Percentiles rank a stretch among this genome's conserved stretches.
These are phyloP conservation scores for Earliella scabrosa DNA, from an alignment of 1,284 basidiomycete species.

Conservation along the genomic window DNA sequence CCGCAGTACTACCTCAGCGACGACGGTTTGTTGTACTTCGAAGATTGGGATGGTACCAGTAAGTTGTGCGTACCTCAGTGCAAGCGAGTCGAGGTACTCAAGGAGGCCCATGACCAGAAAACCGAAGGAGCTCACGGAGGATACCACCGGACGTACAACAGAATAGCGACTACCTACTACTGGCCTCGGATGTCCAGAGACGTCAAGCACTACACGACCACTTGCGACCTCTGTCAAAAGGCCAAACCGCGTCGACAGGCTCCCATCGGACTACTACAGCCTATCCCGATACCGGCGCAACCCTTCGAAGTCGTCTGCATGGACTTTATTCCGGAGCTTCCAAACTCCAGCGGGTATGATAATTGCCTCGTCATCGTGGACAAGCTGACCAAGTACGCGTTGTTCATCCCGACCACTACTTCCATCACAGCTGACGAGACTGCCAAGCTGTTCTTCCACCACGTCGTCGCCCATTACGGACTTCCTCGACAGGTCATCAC, in stretches of 20 bases:
- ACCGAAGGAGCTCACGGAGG: constrained; percentile 35
- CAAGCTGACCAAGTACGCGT: constrained; percentile 42
- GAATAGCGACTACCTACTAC: constrained; percentile 28
- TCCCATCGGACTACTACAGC: constrained; percentile 37
- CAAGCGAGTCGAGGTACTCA: constrained; percentile 2
- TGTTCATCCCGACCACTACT: constrained; percentile 41
- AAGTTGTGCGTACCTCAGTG: constrained; percentile 27
- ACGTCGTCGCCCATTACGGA: constrained; percentile 18
- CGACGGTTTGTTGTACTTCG: constrained; percentile 25
- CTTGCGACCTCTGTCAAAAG: constrained; percentile 39
- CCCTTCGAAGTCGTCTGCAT: constrained; percentile 47
- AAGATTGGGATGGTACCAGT: constrained; percentile 25
- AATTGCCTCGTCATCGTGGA: constrained; percentile 30
- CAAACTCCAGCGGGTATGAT: constrained; percentile 36
- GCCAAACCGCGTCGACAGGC: constrained; percentile 32
- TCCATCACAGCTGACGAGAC: constrained; percentile 21
- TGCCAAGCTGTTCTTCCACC: constrained; percentile 29
- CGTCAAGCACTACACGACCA: constrained; percentile 19
- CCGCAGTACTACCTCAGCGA: constrained; percentile 22
- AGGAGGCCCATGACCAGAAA: constrained; percentile 9
- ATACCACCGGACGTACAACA: constrained; percentile 36
- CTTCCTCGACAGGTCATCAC: constrained; percentile 22
- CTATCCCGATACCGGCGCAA: constrained; percentile 40
- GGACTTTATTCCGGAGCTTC: constrained; percentile 47
- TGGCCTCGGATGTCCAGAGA: constrained; percentile 39